Evolutionary conservation across 1,139 yeast species (phyloP), one percentile per base, ranked within the genome.

Genomic region (Kodamaea plutei): DNA sequence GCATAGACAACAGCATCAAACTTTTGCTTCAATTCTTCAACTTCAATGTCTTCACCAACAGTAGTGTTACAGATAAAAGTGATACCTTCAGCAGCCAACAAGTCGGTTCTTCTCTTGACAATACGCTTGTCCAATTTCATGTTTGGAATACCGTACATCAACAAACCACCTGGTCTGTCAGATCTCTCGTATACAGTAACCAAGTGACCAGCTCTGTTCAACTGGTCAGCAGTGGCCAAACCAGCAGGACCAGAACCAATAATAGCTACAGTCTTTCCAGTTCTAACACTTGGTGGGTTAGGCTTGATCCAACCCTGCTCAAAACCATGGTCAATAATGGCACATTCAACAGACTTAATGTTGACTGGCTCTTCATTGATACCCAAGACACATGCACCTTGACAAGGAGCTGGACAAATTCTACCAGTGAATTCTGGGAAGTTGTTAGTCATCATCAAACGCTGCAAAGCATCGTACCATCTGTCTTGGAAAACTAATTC

Each of bases 121-220:
- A 91, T 76, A 23, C 81, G 72, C 71, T 91, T 91, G 61, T 91
- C 98, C 49, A 91, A 74, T 69, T 91, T 91, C 98, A 91, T 91
- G 71, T 91, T 91, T 50, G 98, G 98, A 64, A 91, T 91, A 76
- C 98, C 98, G 59, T 91, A 91, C 97, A 91, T 91, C 65, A 91
- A 64, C 56, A 91, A 73, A 35, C 98, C 98, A 69, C 98, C 98
- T 36, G 93, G 83, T 59, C 96, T 78, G 63, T 91, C 96, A 36
- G 91, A 72, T 59, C 97, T 80, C 66, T 91, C 98, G 57, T 81
- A 89, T 30, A 91, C 91, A 26, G 91, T 84, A 33, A 91, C 96
- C 16, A 56, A 50, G 61, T 91, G 98, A 35, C 98, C 98, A 24
- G 97, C 96, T 56, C 80, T 83, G 73, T 91, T 91, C 58, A 91